These are phyloP conservation scores for Zygosaccharomyces pseudorouxii DNA, from an alignment of 805 yeast genomes.

Conservation along the genomic window DNA sequence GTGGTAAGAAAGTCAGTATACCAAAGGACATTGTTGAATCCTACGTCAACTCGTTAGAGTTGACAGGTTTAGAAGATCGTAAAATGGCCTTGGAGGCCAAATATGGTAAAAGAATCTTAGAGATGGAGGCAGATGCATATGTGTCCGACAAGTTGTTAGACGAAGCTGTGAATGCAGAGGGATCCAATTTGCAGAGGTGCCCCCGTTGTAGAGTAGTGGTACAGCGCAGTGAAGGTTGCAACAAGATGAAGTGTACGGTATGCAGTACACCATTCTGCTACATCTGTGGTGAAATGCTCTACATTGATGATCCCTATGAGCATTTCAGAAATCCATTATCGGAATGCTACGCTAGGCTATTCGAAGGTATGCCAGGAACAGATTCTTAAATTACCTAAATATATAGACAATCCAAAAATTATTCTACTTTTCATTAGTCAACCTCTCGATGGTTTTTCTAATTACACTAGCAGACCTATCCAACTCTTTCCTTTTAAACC, in stretches of 20 bases:
- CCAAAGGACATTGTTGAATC: constrained; percentile 33
- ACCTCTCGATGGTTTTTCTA: constrained; percentile 25
- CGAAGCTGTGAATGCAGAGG: constrained; percentile 40
- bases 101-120: constrained; percentile 45
- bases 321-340: constrained; percentile 45
- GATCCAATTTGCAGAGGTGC: constrained; percentile 44
- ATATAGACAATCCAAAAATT: background rate
- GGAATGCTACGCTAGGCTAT: constrained; percentile 46
- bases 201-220: constrained; percentile 49
- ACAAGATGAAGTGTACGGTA: constrained; percentile 52
- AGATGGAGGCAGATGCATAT: constrained; percentile 42
- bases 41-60: constrained; percentile 36
- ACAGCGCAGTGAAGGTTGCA: constrained; percentile 59
- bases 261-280: constrained; percentile 51
- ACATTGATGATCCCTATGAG: constrained; percentile 43
- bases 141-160: constrained; percentile 46
- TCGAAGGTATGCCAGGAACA: constrained; percentile 46
- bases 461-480: constrained; percentile 28
- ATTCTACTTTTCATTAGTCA: constrained; percentile 12
- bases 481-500: constrained; percentile 20
- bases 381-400: constrained; percentile 13
- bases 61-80: constrained; percentile 31
- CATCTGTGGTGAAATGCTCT: constrained; percentile 45
- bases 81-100: constrained; percentile 36
- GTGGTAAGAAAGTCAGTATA: constrained; percentile 37